Percentiles rank a stretch among this genome's conserved stretches.
Conservation (phyloP, 192 early-diverging fungal species). For the Coemansia sp. region DNA sequence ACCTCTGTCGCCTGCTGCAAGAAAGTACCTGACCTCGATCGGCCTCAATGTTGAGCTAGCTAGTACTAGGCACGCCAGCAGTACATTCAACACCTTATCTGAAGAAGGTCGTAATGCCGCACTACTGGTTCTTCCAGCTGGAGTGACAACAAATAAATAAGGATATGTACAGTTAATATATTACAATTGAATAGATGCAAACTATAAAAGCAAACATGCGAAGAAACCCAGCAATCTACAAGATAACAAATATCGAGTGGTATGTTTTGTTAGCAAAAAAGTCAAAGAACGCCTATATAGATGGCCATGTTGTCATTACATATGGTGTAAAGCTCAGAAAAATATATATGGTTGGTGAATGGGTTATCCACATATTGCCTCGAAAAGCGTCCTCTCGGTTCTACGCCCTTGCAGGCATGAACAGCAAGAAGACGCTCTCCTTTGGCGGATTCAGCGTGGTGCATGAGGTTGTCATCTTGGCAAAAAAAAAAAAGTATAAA, state of each 20-base stretch:
- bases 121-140: constrained; percentile 37
- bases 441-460: constrained; percentile 42
- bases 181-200: background rate
- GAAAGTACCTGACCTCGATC: constrained; percentile 42
- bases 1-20: constrained; percentile 20
- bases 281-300: too few relatives aligned
- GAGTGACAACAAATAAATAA: constrained; percentile 22
- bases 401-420: constrained; percentile 11
- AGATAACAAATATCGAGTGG: background rate
- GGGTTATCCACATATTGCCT: constrained; percentile 23
- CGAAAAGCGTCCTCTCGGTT: background rate
- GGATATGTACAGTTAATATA: constrained; percentile 2
- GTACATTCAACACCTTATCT: constrained; percentile 40
- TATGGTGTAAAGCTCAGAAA: constrained; percentile 14
- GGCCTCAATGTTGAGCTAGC: constrained; percentile 49
- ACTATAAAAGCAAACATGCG: background rate
- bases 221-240: background rate
- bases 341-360: constrained; percentile 18
- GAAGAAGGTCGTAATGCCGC: constrained; percentile 52
- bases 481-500: background rate
- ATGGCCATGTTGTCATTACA: background rate
- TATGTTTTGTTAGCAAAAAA: background rate
- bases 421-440: constrained; percentile 1
- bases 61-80: constrained; percentile 36
- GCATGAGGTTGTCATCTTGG: constrained; percentile 56